Conservation (phyloP, 352 stramenopile species). For the Pythium phragmitis region DNA sequence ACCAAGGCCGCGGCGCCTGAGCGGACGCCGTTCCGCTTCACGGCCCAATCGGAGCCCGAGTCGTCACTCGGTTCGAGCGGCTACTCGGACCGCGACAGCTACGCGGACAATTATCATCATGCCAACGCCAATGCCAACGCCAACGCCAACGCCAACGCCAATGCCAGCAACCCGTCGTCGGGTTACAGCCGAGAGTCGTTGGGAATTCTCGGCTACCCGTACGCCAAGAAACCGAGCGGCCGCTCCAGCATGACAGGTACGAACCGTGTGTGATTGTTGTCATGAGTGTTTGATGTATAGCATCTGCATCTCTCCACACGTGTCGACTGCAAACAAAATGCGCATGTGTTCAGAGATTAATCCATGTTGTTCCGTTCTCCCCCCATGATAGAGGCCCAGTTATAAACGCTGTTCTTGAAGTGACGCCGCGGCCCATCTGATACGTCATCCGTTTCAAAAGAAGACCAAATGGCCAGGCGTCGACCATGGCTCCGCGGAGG, state of each 20-base stretch:
- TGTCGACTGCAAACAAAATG: background rate
- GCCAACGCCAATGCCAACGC: constrained; percentile 7
- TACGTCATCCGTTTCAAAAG: background rate
- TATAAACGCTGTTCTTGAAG: background rate
- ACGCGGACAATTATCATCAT: constrained; percentile 11
- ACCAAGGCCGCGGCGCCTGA: constrained; percentile 12
- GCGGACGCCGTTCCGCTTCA: constrained; percentile 20
- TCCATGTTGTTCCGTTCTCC: background rate
- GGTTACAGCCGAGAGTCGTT: constrained; percentile 78
- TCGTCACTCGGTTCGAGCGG: constrained; percentile 21
- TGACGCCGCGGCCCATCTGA: background rate
- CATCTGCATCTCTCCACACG: background rate
- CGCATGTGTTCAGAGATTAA: constrained; percentile 15
- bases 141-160: constrained; percentile 31
- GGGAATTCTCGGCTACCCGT: constrained; percentile 82
- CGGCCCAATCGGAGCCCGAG: constrained; percentile 5
- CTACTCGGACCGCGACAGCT: constrained; percentile 30
- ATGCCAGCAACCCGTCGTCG: constrained; percentile 38
- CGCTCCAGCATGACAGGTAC: constrained; percentile 53
- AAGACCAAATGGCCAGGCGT: no score
- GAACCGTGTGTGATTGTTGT: constrained; percentile 14
- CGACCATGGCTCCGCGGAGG: background rate
- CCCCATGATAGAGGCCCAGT: constrained; percentile 24
- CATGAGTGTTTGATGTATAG: constrained; percentile 11
- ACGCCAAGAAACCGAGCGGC: constrained; percentile 66